These are phyloP conservation scores for Eucommia ulmoides DNA, from an alignment of 257 asterid species.

Conservation along the genomic window DNA sequence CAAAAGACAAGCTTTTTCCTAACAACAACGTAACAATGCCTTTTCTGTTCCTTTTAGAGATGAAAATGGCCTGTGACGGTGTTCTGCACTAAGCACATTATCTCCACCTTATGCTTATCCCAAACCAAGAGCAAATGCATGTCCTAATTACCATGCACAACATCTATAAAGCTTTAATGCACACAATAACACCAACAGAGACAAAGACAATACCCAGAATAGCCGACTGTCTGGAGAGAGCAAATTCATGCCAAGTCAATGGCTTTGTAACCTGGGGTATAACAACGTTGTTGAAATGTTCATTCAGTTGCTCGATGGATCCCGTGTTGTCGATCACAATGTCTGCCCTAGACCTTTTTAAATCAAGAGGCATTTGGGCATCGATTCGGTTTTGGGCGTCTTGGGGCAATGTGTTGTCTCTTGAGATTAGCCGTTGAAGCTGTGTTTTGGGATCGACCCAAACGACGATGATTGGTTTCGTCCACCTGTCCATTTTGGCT, in stretches of 20 bases:
- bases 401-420: conserved; percentile 69
- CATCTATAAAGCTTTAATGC: no score
- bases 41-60: no score
- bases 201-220: conserved; percentile 37
- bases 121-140: no score
- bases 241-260: conserved; percentile 74
- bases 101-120: no score
- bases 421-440: conserved; percentile 56
- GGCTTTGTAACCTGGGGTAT: conserved; percentile 46
- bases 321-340: conserved; percentile 67
- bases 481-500: conserved; percentile 79
- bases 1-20: no score
- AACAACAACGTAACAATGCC: no score
- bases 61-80: no score
- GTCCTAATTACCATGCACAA: no score
- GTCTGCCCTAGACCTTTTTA: conserved; percentile 61
- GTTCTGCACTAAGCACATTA: no score
- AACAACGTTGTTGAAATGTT: conserved; percentile 39
- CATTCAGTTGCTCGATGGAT: conserved; percentile 49
- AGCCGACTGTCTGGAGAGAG: conserved; percentile 70
- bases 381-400: conserved; percentile 65
- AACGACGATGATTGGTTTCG: conserved; percentile 73
- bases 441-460: conserved; percentile 88
- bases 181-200: conserved; percentile 39
- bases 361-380: conserved; percentile 81